A percentile compares a stretch with the other conserved stretches of the same genome.
These are phyloP conservation scores for Umbelopsis ramanniana DNA, from an alignment of 192 early-diverging fungal species.

Conservation along the genomic window DNA sequence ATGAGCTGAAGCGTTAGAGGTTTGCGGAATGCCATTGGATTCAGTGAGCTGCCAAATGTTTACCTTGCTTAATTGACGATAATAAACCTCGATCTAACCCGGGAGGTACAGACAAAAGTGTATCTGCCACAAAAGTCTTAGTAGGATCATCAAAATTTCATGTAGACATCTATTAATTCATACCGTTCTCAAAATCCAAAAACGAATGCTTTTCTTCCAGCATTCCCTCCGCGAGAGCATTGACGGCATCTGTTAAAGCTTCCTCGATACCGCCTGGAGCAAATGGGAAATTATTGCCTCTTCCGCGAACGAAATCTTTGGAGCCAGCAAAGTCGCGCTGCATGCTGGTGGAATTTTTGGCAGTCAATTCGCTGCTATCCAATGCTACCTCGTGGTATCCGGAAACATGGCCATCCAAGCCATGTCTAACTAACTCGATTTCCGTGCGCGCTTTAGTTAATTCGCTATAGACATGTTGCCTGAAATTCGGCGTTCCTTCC, in stretches of 20 bases:
- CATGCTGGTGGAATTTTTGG: conserved; percentile 76
- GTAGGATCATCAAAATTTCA: conserved; percentile 20
- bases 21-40: background rate
- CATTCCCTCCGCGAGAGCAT: conserved; percentile 35
- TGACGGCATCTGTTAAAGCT: conserved; percentile 35
- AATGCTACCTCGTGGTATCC: conserved; percentile 47
- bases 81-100: conserved; percentile 73
- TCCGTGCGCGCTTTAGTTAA: conserved; percentile 51
- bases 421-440: conserved; percentile 55
- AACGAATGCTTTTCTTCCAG: conserved; percentile 27
- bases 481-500: conserved; percentile 49
- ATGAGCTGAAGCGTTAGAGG: background rate
- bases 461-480: conserved; percentile 45
- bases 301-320: conserved; percentile 75
- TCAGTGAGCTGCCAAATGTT: background rate
- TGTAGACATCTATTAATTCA: background rate
- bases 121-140: conserved; percentile 38
- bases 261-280: conserved; percentile 75
- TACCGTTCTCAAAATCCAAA: conserved; percentile 35
- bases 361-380: conserved; percentile 37
- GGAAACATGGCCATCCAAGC: conserved; percentile 53
- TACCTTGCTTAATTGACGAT: conserved; percentile 44
- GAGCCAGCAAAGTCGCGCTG: conserved; percentile 56
- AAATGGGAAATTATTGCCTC: conserved; percentile 73
- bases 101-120: conserved; percentile 63